A percentile compares a stretch with the other conserved stretches of the same genome.
phyloP scores from a whole-genome alignment of 73 alveolate genomes.

The Paramecium octaurelia region DNA sequence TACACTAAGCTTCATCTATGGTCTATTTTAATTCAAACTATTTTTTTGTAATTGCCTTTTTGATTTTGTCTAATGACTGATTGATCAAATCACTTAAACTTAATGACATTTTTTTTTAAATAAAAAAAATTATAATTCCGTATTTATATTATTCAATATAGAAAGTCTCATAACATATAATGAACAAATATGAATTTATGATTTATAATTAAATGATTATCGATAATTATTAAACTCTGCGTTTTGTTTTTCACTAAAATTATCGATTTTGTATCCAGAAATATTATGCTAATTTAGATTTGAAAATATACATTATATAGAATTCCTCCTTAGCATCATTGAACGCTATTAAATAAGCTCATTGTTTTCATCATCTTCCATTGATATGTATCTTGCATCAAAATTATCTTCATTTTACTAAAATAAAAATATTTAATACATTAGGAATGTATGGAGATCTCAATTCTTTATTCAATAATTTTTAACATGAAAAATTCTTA shows the following conservation, averaged over 20 bases:
- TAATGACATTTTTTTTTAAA: not conserved
- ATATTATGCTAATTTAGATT: not conserved
- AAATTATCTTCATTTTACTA: constrained; percentile 64
- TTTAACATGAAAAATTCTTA: constrained; percentile 86
- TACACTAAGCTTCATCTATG: not conserved
- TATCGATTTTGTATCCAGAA: constrained; percentile 18
- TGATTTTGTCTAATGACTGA: not conserved
- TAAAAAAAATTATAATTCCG: not conserved
- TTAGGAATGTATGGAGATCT: constrained; percentile 88
- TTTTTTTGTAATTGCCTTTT: constrained; percentile 11
- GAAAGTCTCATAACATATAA: not conserved
- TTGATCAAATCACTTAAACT: constrained; percentile 7
- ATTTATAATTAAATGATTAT: not conserved
- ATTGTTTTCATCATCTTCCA: constrained; percentile 55
- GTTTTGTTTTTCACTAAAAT: not conserved
- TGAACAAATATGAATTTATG: not conserved
- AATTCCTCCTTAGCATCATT: constrained; percentile 49
- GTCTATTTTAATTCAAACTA: not conserved
- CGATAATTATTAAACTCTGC: constrained; percentile 10
- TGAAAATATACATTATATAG: constrained; percentile 48
- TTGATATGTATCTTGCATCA: constrained; percentile 62
- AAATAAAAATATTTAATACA: not conserved
- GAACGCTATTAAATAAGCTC: constrained; percentile 16
- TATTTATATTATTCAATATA: not conserved
- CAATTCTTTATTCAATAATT: constrained; percentile 76